A percentile compares a stretch with the other conserved stretches of the same genome.
Evolutionary conservation across 2,329 filamentous ascomycete genomes (phyloP).

Genomic region (Venturia aucupariae): DNA sequence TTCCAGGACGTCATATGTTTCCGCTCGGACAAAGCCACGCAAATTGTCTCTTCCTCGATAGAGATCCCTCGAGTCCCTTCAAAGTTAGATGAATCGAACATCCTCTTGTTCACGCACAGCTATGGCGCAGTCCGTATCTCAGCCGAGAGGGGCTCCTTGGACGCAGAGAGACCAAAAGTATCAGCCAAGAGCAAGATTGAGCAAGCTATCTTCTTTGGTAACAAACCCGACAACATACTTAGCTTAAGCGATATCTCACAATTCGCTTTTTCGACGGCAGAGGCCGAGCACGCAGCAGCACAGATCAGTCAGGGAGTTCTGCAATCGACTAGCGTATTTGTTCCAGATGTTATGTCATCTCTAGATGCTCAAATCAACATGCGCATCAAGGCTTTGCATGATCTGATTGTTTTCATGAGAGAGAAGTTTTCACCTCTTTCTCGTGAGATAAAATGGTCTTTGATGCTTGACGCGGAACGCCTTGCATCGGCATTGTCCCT

Average conservation of each 20-base stretch:
- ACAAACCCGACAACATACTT: constrained; percentile 74
- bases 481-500: constrained; percentile 69
- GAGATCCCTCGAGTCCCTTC: constrained; percentile 31
- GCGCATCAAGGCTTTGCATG: constrained; percentile 63
- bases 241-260: constrained; percentile 64
- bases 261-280: constrained; percentile 52
- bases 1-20: constrained; percentile 88
- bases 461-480: constrained; percentile 88
- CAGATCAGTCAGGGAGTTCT: constrained; percentile 75
- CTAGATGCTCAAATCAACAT: constrained; percentile 72
- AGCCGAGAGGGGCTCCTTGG: constrained; percentile 49
- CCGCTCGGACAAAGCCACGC: constrained; percentile 41
- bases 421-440: constrained; percentile 56
- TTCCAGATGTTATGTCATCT: constrained; percentile 63
- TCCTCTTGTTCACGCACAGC: constrained; percentile 47
- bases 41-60: constrained; percentile 40
- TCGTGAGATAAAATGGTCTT: constrained; percentile 61
- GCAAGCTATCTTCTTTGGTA: constrained; percentile 89
- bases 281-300: constrained; percentile 68
- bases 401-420: constrained; percentile 63
- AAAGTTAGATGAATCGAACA: constrained; percentile 25
- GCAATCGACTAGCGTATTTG: constrained; percentile 63
- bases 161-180: constrained; percentile 46
- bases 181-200: constrained; percentile 85
- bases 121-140: constrained; percentile 49